Evolutionary conservation across 106 monocot species (phyloP).

Genomic region (Narthecium ossifragum): DNA sequence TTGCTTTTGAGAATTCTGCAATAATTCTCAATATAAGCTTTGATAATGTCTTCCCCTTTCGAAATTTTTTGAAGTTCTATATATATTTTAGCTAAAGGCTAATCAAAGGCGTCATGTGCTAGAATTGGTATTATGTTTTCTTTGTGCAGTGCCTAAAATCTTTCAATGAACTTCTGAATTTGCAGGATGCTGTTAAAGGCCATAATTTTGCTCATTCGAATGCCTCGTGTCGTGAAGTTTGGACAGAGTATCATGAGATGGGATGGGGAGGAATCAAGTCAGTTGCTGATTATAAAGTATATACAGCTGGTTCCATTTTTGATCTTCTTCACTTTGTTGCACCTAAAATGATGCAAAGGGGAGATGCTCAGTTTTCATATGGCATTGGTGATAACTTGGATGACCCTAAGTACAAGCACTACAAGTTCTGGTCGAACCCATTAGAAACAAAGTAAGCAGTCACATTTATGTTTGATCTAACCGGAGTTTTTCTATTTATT

Average conservation of each 20-base stretch:
- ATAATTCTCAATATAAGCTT: no score
- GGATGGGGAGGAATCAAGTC: constrained; percentile 28
- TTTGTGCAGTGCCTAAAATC: no score
- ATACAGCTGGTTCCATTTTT: constrained; percentile 22
- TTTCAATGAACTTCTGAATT: neutral
- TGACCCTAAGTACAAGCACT: constrained; percentile 41
- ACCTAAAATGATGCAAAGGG: constrained; percentile 44
- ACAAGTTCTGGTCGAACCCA: constrained; percentile 62
- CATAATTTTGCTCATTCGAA: constrained; percentile 9
- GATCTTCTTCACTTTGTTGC: constrained; percentile 47
- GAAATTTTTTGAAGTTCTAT: no score
- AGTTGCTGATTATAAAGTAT: constrained; percentile 34
- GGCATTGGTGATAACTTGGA: constrained; percentile 47
- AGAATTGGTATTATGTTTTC: no score
- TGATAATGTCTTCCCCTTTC: no score
- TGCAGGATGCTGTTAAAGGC: constrained; percentile 10
- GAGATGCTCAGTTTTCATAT: constrained; percentile 40
- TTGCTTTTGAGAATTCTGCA: no score
- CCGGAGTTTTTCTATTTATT: no score
- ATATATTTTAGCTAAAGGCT: no score
- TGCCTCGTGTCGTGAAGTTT: constrained; percentile 14
- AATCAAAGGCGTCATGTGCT: no score
- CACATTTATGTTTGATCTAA: no score
- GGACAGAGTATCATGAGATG: constrained; percentile 36
- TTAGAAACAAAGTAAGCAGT: constrained; percentile 39